Percentiles rank a stretch among this genome's conserved stretches.
Evolutionary conservation across 2,329 filamentous ascomycete genomes (phyloP).

Genomic region (Aspergillus sclerotialis): DNA sequence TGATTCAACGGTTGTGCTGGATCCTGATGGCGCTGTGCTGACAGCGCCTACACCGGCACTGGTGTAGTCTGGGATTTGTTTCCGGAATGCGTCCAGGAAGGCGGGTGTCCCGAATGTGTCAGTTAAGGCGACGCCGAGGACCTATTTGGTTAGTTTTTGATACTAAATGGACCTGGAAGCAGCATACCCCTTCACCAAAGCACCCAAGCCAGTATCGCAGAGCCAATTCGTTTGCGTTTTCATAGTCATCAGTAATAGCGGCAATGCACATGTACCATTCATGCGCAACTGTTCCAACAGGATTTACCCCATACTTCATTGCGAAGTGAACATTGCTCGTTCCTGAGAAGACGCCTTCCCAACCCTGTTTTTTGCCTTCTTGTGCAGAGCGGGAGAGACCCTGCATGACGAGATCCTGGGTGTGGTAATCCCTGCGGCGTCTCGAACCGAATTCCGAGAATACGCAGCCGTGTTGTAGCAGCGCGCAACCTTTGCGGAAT

Average conservation of each 20-base stretch:
- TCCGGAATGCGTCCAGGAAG: conserved; percentile 78
- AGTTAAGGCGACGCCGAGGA: conserved; percentile 81
- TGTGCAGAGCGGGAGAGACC: conserved; percentile 74
- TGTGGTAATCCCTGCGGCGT: conserved; percentile 85
- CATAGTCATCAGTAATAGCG: conserved; percentile 80
- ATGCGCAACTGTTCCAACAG: conserved; percentile 86
- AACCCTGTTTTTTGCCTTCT: conserved; percentile 58
- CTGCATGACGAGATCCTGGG: conserved; percentile 83
- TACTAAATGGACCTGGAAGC: not conserved
- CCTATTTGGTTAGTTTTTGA: conserved; percentile 33
- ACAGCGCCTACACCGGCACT: conserved; percentile 34
- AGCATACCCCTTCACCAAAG: conserved; percentile 66
- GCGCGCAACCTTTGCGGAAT: conserved; percentile 66
- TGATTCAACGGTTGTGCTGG: conserved; percentile 38
- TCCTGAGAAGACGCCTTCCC: conserved; percentile 68
- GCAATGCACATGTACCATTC: conserved; percentile 99
- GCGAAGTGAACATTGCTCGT: conserved; percentile 97
- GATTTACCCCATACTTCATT: conserved; percentile 79
- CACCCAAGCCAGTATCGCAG: conserved; percentile 84
- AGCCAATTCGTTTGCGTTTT: conserved; percentile 73
- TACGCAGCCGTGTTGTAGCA: conserved; percentile 76
- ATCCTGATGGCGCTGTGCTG: conserved; percentile 32
- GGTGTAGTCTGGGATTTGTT: conserved; percentile 49
- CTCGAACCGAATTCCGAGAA: conserved; percentile 93
- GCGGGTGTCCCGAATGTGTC: conserved; percentile 92